Base-by-base conservation (phyloP, 208 protist genomes). In the Kentomonas sorsogonicus region DNA sequence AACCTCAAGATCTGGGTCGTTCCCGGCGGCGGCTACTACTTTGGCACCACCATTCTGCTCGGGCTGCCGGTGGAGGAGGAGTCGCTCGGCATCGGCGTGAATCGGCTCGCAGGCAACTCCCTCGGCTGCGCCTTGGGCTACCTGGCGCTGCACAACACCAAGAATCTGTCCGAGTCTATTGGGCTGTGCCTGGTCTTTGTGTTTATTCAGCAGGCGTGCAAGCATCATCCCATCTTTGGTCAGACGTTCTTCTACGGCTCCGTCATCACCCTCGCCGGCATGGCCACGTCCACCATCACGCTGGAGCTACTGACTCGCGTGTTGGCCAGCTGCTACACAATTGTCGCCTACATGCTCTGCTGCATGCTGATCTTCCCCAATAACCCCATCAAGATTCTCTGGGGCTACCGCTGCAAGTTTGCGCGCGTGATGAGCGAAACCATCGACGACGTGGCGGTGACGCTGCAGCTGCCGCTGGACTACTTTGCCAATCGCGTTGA, bases 351-450 rank as follows among this genome's bases (percentile, higher is more conserved):
- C 61, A 71, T 74, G 39, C 54, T 74, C 29, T 73, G 70, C 52
- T 73, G 73, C 48, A 72, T 79, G 33, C 61, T 86, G 41, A 66
- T 86, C 54, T 86, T 86, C 53, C 79, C 74, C 7, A 69, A 73
- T 47, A 77, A 79, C 60, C 53, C 74, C 15, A 77, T 82, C 61
- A 78, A 79, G 60, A 68, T 86, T 39, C 62, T 77, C 47, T 74
- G 72, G 57, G 61, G 61, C 54, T 68, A 72, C 38, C 70, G 63
- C 18, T 46, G 41, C 30, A 77, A 77, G 52, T 50, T 72, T n/a
- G 29, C 47, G 5, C 66, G 67, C 43, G 57, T 61, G 43, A 63
- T 77, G 27, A 72, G 64, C 18, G 70, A 77, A 31, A 34, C 69
- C 18, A 36, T 77, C 27, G 70, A 77, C 46, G 58, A 77, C 33